Evolutionary conservation across 208 protist species (phyloP).

Genomic region (Trypanosoma grayi): DNA sequence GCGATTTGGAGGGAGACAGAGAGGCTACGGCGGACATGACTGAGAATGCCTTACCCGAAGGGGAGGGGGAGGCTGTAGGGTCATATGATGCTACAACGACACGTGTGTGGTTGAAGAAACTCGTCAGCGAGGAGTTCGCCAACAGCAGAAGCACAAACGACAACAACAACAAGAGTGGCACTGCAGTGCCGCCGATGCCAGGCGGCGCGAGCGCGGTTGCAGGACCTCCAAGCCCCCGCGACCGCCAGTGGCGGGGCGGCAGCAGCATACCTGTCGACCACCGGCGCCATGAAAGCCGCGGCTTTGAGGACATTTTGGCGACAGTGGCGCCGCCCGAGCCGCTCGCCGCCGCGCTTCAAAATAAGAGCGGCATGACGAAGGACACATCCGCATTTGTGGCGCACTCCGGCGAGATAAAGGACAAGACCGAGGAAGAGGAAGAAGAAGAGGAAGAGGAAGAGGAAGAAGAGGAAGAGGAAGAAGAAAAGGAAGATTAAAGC

Average conservation of each 20-base stretch:
- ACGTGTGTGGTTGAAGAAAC: slow-evolving; percentile 16
- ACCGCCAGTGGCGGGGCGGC: no score
- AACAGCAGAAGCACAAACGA: slow-evolving; percentile 13
- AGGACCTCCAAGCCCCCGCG: neutral
- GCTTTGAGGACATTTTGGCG: slow-evolving; percentile 52
- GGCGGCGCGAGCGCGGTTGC: neutral
- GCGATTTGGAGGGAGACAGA: neutral
- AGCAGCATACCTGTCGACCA: neutral
- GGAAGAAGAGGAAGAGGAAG: slow-evolving; percentile 7
- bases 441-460: slow-evolving; percentile 27
- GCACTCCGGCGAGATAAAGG: neutral
- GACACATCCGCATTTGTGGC: neutral
- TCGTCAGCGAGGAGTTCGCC: neutral
- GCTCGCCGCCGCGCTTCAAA: slow-evolving; percentile 33
- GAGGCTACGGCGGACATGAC: neutral
- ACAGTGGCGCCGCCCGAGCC: slow-evolving; percentile 28
- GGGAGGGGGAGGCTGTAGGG: neutral
- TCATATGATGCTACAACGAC: slow-evolving; percentile 17
- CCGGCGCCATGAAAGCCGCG: slow-evolving; percentile 23
- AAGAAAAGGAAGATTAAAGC: slow-evolving; percentile 23
- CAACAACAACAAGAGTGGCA: neutral
- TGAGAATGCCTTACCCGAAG: neutral
- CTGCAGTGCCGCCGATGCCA: neutral
- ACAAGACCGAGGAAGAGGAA: neutral
- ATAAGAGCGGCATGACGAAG: slow-evolving; percentile 5